These are phyloP conservation scores for Straminergon stramineum DNA, from an alignment of 225 moss, liverwort and hornwort genomes.

Conservation along the genomic window DNA sequence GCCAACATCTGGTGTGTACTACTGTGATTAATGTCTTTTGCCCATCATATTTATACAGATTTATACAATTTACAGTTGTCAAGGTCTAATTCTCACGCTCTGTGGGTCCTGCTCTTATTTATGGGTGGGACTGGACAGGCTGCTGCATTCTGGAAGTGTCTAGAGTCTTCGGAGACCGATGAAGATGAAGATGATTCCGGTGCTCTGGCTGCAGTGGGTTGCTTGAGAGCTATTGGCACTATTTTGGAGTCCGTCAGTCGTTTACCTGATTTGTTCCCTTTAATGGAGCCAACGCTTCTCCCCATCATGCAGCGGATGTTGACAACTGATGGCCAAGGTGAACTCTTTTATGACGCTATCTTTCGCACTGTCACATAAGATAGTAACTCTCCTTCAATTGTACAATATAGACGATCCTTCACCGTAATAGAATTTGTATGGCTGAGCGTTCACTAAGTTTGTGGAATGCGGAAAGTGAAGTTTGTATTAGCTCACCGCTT, in stretches of 20 bases:
- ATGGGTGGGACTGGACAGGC: constrained; percentile 45
- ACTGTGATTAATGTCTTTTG: background rate
- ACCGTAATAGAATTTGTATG: background rate
- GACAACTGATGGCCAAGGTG: constrained; percentile 97
- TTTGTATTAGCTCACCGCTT: background rate
- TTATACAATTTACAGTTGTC: background rate
- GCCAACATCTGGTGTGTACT: constrained; percentile 80
- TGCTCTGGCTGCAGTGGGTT: constrained; percentile 96
- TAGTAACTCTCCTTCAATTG: background rate
- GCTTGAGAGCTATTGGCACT: constrained; percentile 89
- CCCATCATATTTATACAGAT: background rate
- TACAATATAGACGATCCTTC: background rate
- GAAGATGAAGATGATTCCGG: constrained; percentile 98
- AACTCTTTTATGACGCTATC: background rate
- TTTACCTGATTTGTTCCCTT: constrained; percentile 83
- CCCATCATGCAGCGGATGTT: constrained; percentile 99
- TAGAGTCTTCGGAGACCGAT: constrained; percentile 91
- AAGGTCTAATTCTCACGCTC: background rate
- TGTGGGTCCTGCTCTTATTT: background rate
- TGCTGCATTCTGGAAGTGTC: constrained; percentile 96
- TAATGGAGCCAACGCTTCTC: constrained; percentile 87
- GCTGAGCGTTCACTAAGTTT: background rate
- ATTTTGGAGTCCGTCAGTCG: constrained; percentile 96
- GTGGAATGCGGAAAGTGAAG: background rate
- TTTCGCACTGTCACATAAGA: background rate